Conservation (phyloP, 805 yeast species). For the Kodamaea sagamina region DNA sequence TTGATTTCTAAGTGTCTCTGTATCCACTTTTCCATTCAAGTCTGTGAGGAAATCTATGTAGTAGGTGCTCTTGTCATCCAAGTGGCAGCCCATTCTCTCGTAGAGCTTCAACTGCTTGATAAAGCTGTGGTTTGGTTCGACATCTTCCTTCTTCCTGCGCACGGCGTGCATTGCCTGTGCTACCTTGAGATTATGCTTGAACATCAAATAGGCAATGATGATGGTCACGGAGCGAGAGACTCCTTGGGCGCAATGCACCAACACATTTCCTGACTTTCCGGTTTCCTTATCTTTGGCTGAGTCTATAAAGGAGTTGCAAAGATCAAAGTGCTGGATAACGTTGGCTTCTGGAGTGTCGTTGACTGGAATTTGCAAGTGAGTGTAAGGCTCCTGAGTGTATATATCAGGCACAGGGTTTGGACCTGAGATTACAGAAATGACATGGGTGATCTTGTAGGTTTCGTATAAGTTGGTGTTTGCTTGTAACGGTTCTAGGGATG, state of each 20-base stretch:
- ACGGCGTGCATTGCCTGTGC: slow-evolving; percentile 75
- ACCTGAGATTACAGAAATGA: slow-evolving; percentile 70
- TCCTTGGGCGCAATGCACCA: slow-evolving; percentile 49
- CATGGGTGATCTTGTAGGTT: slow-evolving; percentile 62
- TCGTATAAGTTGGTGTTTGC: slow-evolving; percentile 52
- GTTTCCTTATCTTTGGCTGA: slow-evolving; percentile 37
- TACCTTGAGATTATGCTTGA: slow-evolving; percentile 53
- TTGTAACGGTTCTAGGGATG: slow-evolving; percentile 67
- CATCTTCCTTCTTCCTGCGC: slow-evolving; percentile 57
- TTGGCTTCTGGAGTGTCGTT: slow-evolving; percentile 73
- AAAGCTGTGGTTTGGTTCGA: slow-evolving; percentile 76
- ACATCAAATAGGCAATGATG: slow-evolving; percentile 51
- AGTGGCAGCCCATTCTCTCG: slow-evolving; percentile 37
- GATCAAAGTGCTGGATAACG: slow-evolving; percentile 61
- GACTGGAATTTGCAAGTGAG: slow-evolving; percentile 60
- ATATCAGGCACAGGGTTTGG: slow-evolving; percentile 48
- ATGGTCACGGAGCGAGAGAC: slow-evolving; percentile 50
- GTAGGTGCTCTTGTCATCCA: slow-evolving; percentile 23
- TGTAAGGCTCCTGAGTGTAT: slow-evolving; percentile 46
- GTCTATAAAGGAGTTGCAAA: slow-evolving; percentile 66
- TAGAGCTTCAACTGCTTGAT: slow-evolving; percentile 69
- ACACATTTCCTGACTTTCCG: slow-evolving; percentile 32
- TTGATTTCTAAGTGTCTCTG: slow-evolving; percentile 31
- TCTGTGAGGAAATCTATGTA: slow-evolving; percentile 32
- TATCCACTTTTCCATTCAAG: slow-evolving; percentile 35